These are phyloP conservation scores for Lactarius hengduanensis DNA, from an alignment of 768 basidiomycete species.

Conservation along the genomic window DNA sequence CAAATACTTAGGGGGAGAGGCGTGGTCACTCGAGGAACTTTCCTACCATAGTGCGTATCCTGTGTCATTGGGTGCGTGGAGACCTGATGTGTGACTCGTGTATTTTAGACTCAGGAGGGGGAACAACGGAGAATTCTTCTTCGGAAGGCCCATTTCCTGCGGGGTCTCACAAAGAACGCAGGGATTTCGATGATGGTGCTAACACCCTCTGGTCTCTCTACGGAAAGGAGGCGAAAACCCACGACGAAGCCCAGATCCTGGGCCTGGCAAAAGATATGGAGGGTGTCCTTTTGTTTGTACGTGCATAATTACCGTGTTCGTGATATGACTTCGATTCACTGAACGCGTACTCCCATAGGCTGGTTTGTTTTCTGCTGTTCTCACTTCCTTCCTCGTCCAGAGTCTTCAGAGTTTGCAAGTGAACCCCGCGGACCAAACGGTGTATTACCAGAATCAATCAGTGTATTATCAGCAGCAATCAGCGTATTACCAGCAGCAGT, in stretches of 20 bases:
- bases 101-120: background rate
- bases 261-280: conserved; percentile 3
- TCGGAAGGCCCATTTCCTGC: background rate
- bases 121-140: background rate
- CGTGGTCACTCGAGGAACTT: background rate
- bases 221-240: background rate
- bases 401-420: conserved; percentile 14
- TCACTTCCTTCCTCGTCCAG: conserved; percentile 17
- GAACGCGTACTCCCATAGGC: background rate
- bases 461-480: no score
- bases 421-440: background rate
- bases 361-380: conserved; percentile 21
- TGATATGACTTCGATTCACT: background rate
- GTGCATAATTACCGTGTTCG: background rate
- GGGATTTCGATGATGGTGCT: conserved; percentile 14
- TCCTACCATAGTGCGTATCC: background rate
- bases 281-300: background rate
- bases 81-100: background rate
- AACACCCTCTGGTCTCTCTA: conserved; percentile 10
- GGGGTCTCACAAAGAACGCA: background rate
- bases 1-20: background rate
- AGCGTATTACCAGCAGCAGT: conserved; percentile 6
- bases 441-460: conserved; percentile 6
- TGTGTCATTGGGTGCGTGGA: background rate
- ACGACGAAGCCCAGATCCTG: background rate